Conservation (phyloP, 768 basidiomycete species). For the Candolleomyces eurysporus region DNA sequence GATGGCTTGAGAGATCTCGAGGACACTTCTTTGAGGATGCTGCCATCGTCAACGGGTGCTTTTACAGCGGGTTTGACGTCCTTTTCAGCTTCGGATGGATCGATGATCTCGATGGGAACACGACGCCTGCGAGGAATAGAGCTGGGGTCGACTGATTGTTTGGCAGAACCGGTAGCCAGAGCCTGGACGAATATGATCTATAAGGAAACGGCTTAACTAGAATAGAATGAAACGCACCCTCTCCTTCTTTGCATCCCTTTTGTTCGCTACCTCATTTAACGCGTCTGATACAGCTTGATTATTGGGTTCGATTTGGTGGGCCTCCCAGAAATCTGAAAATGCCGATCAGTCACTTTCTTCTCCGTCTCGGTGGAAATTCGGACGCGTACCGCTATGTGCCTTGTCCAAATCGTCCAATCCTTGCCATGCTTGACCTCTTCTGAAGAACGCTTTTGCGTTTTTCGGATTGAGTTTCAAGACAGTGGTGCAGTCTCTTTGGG, state of each 20-base stretch:
- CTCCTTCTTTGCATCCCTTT: slow-evolving; percentile 28
- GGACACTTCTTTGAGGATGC: neutral
- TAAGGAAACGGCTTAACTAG: neutral
- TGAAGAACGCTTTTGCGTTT: slow-evolving; percentile 80
- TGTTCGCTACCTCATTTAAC: slow-evolving; percentile 45
- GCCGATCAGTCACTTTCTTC: neutral
- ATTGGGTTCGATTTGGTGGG: slow-evolving; percentile 58
- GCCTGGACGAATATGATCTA: neutral
- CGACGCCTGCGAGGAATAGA: slow-evolving; percentile 41
- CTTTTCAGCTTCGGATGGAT: slow-evolving; percentile 21
- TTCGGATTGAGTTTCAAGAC: slow-evolving; percentile 52
- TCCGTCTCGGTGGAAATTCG: neutral
- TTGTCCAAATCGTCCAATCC: slow-evolving; percentile 52
- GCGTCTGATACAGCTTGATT: slow-evolving; percentile 67
- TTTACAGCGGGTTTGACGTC: neutral
- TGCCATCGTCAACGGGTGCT: neutral
- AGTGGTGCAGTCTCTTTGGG: slow-evolving; percentile 74
- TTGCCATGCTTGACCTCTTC: slow-evolving; percentile 71
- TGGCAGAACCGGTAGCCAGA: neutral
- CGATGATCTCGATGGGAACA: slow-evolving; percentile 63
- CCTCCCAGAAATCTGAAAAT: slow-evolving; percentile 56
- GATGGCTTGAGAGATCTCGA: neutral
- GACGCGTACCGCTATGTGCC: slow-evolving; percentile 57
- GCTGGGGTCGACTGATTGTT: neutral
- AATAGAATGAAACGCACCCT: slow-evolving; percentile 26